These are phyloP conservation scores for Lithohypha guttulata DNA, from an alignment of 2,329 filamentous ascomycete species.

Conservation along the genomic window DNA sequence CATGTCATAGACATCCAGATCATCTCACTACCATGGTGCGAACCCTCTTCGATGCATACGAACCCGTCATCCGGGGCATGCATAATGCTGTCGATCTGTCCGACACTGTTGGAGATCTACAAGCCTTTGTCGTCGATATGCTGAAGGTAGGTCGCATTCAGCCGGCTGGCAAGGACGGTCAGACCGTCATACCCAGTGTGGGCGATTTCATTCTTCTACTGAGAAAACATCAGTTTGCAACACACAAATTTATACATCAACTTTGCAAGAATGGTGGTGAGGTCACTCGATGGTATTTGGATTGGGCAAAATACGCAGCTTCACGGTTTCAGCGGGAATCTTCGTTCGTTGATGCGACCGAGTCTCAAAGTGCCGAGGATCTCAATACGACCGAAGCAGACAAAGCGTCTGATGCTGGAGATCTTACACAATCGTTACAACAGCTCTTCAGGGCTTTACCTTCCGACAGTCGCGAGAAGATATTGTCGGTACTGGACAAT, in stretches of 20 bases:
- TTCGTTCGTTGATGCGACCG: slow-evolving; percentile 1
- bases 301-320: slow-evolving; percentile 50
- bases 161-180: slow-evolving; percentile 22
- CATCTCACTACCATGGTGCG: slow-evolving; percentile 58
- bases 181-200: slow-evolving; percentile 44
- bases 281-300: slow-evolving; percentile 49
- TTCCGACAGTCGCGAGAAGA: slow-evolving; percentile 31
- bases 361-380: slow-evolving; percentile 18
- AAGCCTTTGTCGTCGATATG: slow-evolving; percentile 61
- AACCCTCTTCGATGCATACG: slow-evolving; percentile 56
- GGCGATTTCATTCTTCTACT: slow-evolving; percentile 62
- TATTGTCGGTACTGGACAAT: slow-evolving; percentile 46
- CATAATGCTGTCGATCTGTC: slow-evolving; percentile 63
- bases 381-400: slow-evolving; percentile 19
- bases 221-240: slow-evolving; percentile 49
- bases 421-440: slow-evolving; percentile 33
- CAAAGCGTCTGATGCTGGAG: slow-evolving; percentile 29
- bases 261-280: slow-evolving; percentile 58
- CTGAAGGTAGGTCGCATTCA: slow-evolving; percentile 44
- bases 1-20: slow-evolving; percentile 61
- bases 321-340: slow-evolving; percentile 40
- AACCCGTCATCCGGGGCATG: slow-evolving; percentile 61
- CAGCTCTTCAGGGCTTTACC: slow-evolving; percentile 39
- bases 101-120: slow-evolving; percentile 54
- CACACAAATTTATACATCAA: slow-evolving; percentile 62